Evolutionary conservation across 306 rosid species (phyloP).

Genomic region (Medicago arabica): DNA sequence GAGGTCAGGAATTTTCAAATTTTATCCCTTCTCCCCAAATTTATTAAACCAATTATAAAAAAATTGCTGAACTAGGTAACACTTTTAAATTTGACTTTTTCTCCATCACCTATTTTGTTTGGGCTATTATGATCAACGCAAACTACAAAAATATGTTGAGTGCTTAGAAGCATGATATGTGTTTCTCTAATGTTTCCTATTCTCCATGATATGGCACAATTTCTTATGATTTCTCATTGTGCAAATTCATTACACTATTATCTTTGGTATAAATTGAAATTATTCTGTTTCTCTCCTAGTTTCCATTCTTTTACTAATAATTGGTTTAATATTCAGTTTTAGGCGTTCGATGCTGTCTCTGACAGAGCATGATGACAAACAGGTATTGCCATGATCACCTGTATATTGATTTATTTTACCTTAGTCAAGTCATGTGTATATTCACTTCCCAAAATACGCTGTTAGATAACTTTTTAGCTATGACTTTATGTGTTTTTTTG

Average conservation of each 20-base stretch:
- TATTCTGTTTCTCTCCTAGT: constrained; percentile 30
- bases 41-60: constrained; percentile 13
- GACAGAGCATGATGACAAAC: constrained; percentile 96
- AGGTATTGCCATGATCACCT: constrained; percentile 56
- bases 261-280: constrained; percentile 11
- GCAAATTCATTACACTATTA: constrained; percentile 24
- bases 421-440: constrained; percentile 13
- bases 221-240: constrained; percentile 1
- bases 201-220: not conserved
- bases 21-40: not conserved
- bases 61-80: constrained; percentile 1
- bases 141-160: not conserved
- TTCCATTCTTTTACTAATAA: constrained; percentile 42
- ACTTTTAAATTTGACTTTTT: constrained; percentile 19
- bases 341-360: constrained; percentile 82
- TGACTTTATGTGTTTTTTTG: not conserved
- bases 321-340: constrained; percentile 74
- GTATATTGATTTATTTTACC: constrained; percentile 26
- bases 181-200: constrained; percentile 14
- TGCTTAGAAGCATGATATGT: constrained; percentile 34
- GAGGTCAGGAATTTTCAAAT: constrained; percentile 64
- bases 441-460: constrained; percentile 12
- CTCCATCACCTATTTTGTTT: not conserved
- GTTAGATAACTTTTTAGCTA: constrained; percentile 16
- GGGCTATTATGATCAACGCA: constrained; percentile 26